Base-by-base conservation (phyloP, 169 alveolate species). In the Babesia caballi region DNA sequence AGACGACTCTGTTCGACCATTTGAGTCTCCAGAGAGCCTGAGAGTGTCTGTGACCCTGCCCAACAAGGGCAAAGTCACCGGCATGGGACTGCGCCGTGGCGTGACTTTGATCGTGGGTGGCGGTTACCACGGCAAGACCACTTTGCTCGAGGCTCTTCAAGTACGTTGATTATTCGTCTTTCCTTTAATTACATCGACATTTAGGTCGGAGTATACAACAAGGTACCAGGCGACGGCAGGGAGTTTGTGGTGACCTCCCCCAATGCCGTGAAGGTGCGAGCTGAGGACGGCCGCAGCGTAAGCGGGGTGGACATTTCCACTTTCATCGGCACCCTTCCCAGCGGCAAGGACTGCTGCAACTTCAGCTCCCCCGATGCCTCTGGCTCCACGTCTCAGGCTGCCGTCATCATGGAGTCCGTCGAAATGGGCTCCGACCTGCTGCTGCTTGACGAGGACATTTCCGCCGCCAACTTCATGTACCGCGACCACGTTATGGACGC, bases 111-210 rank as follows among this genome's bases (percentile, higher is more conserved):
- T 90, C 28, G 93, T 87, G 7, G 94, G 94, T 3, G 94, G 94
- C 1, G 94, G 94, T 25, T 90, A 87, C 76, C 94, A 90, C 66
- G 94, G 94, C 25, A 90, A 90, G 71, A 69, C 91, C 23, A 84
- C 91, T 6, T 83, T 84, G 58, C 82, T 89, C 23, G 91, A 89
- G 72, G 89, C 92, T 32, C 19, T 74, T 14, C 86, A 75, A 40
- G 77, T 53, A 35, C 7, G 36, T 36, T 0, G 19, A 3, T 19
- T 25, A 2, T 9, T 23, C 12, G 7, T 6, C 14, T 3, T 46
- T 19, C 23, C 3, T 12, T 0, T 23, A 7, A 12, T 38, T 9
- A 14, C 44, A 15, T 0, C 58, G n/a, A 69, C 1, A 25, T 84
- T 70, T 85, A 89, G 78, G 49, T 76, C 47, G 94, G 94, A 28